Base-by-base conservation (phyloP, 2,329 filamentous ascomycete genomes). In the Magnaporthales sp. region DNA sequence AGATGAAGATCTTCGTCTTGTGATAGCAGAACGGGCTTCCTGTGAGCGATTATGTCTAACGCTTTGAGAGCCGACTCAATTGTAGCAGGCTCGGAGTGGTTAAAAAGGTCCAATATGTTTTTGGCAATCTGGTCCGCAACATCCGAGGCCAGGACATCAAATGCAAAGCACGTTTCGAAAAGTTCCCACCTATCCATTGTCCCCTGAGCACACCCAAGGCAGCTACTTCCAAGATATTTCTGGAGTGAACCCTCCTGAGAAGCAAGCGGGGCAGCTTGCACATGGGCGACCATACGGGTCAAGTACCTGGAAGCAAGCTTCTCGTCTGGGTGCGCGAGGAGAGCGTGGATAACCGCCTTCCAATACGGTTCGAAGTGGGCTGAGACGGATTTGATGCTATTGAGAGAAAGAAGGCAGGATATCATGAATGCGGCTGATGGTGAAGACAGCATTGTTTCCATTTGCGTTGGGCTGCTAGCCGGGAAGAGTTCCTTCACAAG, bases 351-450 rank as follows among this genome's bases (percentile, higher is more conserved):
- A 72, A 84, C 81, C 0, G 74, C 70, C 27, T 73, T 75, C 83
- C 84, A 87, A 0, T 82, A 75, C 1, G 70, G 69, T 10, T 75
- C 72, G 65, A 82, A 84, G 0, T 74, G 72, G 0, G 71, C 70
- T 0, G 74, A 74, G 67, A 75, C 79, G 66, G 71, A 78, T 54
- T 76, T 75, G 19, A 80, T 78, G 31, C 79, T 74, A 1, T 83
- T 82, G 56, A 88, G 79, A 0, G 83, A 75, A 63, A 88, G 83
- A 0, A 96, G 79, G 11, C 88, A 86, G 0, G 88, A 84, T 8
- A 93, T 79, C 0, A 97, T 75, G 64, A 89, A 84, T 1, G 84
- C 76, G 0, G 86, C 85, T 1, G 92, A 93, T 0, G 90, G 86
- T 0, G 91, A 93, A 1, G 83, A 77, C 2, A 93, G 77, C 19